These are phyloP conservation scores for Rhamnella rubrinervis DNA, from an alignment of 331 rosid species.

Conservation along the genomic window DNA sequence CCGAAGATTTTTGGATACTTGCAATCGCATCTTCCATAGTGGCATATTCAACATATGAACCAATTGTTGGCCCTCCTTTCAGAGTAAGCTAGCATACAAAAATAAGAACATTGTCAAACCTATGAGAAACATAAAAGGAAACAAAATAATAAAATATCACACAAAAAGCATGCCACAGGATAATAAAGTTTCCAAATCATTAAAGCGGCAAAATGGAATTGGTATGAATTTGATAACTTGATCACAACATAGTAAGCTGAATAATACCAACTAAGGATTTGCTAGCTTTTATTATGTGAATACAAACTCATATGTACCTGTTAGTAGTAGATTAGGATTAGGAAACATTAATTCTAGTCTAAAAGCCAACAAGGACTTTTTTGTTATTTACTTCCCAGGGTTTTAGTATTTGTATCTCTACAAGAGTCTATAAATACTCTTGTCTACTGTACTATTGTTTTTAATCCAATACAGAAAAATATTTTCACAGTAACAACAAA, in stretches of 20 bases:
- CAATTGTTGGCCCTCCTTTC: conserved; percentile 83
- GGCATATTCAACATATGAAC: conserved; percentile 63
- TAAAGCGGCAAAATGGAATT: neutral
- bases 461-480: no score
- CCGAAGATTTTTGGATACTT: conserved; percentile 62
- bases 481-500: no score
- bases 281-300: conserved; percentile 13
- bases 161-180: conserved; percentile 4
- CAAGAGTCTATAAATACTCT: no score
- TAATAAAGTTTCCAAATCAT: neutral
- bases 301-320: conserved; percentile 8
- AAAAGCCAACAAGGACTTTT: no score
- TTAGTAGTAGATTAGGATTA: no score
- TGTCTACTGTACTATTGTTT: no score
- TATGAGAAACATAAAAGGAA: conserved; percentile 14
- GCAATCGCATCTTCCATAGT: conserved; percentile 64
- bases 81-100: conserved; percentile 57
- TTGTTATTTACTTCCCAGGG: no score
- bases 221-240: neutral
- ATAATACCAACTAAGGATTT: neutral
- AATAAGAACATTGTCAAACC: conserved; percentile 9
- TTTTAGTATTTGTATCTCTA: no score
- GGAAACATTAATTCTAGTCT: no score
- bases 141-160: conserved; percentile 7
- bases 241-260: neutral